Evolutionary conservation across 345 rosid genomes (phyloP).

Genomic region (Litchi chinensis): DNA sequence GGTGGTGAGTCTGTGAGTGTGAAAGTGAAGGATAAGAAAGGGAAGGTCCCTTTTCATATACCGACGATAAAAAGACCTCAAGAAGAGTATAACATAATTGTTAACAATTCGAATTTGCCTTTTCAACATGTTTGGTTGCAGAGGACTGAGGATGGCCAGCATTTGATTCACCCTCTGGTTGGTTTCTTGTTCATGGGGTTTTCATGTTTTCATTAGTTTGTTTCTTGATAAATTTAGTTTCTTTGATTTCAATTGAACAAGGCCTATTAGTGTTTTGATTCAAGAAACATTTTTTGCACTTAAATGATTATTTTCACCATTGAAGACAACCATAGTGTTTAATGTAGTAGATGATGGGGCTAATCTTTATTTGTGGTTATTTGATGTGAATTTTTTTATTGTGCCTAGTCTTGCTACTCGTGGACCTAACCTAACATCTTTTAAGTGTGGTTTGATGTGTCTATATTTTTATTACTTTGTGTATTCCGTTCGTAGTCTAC

Average conservation of each 20-base stretch:
- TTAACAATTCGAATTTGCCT: slow-evolving; percentile 65
- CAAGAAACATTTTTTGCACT: neutral
- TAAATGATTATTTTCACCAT: neutral
- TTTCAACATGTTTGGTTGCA: slow-evolving; percentile 85
- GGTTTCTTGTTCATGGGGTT: slow-evolving; percentile 24
- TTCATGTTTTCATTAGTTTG: neutral
- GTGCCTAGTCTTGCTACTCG: neutral
- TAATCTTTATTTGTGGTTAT: slow-evolving; percentile 1
- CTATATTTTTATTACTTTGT: neutral
- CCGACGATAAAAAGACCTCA: slow-evolving; percentile 75
- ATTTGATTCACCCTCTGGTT: slow-evolving; percentile 81
- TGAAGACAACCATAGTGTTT: neutral
- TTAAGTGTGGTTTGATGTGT: neutral
- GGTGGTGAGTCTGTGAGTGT: slow-evolving; percentile 36
- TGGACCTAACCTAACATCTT: neutral
- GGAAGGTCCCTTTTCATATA: slow-evolving; percentile 71
- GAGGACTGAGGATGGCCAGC: slow-evolving; percentile 62
- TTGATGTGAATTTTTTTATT: neutral
- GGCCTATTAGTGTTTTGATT: neutral
- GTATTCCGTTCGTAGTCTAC: neutral
- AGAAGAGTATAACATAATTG: slow-evolving; percentile 63
- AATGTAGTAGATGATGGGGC: neutral
- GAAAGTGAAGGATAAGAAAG: slow-evolving; percentile 51
- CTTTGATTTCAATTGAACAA: neutral
- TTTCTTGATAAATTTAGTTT: neutral